These are phyloP conservation scores for Eucalyptus coolabah DNA, from an alignment of 345 rosid species.

Conservation along the genomic window DNA sequence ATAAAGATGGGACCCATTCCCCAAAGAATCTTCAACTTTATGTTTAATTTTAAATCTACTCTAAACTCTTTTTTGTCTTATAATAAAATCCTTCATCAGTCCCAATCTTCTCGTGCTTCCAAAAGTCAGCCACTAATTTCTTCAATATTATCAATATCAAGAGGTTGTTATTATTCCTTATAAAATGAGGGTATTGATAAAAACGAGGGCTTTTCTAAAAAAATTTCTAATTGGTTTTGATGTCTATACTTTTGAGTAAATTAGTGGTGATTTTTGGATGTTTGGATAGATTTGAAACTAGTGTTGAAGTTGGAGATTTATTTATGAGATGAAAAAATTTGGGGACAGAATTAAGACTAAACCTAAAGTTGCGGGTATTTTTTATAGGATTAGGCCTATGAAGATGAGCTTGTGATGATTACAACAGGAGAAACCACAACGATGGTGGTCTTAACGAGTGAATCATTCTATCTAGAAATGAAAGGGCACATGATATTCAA, in stretches of 20 bases:
- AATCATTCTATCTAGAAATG: neutral
- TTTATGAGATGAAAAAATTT: neutral
- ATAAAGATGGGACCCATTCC: neutral
- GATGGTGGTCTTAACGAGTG: neutral
- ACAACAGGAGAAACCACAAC: accelerated
- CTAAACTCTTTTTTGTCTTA: accelerated
- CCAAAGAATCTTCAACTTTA: neutral
- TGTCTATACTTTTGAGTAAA: no score
- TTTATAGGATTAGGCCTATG: neutral
- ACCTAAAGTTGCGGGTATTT: accelerated
- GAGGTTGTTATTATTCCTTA: neutral
- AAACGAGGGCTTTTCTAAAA: accelerated
- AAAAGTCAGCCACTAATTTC: neutral
- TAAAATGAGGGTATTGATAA: accelerated
- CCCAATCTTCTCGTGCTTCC: neutral
- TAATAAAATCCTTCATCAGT: no score
- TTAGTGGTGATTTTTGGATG: neutral
- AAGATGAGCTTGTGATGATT: neutral
- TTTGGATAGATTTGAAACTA: neutral
- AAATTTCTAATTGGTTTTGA: accelerated
- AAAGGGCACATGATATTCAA: neutral
- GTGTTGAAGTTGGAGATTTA: accelerated
- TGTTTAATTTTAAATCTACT: accelerated
- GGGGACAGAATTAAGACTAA: neutral
- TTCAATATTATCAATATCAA: neutral